Evolutionary conservation across 441 rosid species (phyloP).

Genomic region (Raphanus hybrid): DNA sequence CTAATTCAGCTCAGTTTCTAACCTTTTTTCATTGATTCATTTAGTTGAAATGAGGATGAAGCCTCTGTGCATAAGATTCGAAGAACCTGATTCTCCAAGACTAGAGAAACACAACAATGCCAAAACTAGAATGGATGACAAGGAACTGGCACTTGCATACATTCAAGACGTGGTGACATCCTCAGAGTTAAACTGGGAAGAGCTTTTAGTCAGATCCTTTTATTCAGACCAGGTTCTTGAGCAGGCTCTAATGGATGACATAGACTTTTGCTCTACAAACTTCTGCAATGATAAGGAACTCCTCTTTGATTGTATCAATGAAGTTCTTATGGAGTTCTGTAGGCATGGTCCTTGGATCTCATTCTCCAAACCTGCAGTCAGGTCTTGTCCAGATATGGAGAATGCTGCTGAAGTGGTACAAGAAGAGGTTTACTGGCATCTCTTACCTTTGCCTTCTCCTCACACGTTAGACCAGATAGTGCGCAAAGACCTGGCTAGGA

Average conservation of each 20-base stretch:
- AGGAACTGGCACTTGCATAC: slow-evolving; percentile 56
- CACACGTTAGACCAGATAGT: slow-evolving; percentile 74
- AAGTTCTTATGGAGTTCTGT: slow-evolving; percentile 72
- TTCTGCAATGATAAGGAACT: slow-evolving; percentile 65
- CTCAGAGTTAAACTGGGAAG: slow-evolving; percentile 74
- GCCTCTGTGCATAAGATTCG: slow-evolving; percentile 76
- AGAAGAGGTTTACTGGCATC: slow-evolving; percentile 82
- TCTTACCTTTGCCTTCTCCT: slow-evolving; percentile 64
- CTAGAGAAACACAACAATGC: slow-evolving; percentile 40
- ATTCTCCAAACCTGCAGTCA: slow-evolving; percentile 51
- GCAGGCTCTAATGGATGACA: slow-evolving; percentile 60
- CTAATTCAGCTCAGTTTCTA: slow-evolving; percentile 20
- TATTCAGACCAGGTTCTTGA: slow-evolving; percentile 75
- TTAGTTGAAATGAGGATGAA: slow-evolving; percentile 59
- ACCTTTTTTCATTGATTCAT: slow-evolving; percentile 36
- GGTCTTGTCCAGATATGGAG: too few species aligned
- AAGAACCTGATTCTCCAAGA: slow-evolving; percentile 53
- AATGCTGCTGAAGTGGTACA: slow-evolving; percentile 57
- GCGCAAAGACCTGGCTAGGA: slow-evolving; percentile 68
- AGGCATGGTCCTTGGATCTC: slow-evolving; percentile 63
- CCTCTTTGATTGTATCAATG: slow-evolving; percentile 78
- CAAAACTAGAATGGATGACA: slow-evolving; percentile 52
- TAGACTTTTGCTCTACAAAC: slow-evolving; percentile 57
- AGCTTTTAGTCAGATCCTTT: slow-evolving; percentile 62
- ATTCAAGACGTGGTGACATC: slow-evolving; percentile 64